Evolutionary conservation across 2,329 filamentous ascomycete species (phyloP).

Genomic region (Aspergillus pseudotamarii): DNA sequence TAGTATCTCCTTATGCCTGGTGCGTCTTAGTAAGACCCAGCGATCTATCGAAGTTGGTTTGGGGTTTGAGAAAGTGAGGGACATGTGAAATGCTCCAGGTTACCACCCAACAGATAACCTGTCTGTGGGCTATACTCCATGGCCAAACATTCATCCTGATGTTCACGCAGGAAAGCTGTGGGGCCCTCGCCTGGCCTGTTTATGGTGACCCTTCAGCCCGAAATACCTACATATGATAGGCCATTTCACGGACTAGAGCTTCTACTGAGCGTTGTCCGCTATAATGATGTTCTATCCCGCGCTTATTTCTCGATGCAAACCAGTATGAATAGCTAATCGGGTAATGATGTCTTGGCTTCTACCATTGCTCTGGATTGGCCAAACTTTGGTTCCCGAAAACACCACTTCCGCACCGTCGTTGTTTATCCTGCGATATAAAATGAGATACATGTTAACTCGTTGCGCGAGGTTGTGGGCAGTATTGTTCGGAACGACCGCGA

Average conservation of each 20-base stretch:
- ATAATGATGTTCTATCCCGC: constrained; percentile 1
- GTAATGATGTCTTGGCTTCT: constrained; percentile 7
- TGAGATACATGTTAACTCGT: constrained; percentile 5
- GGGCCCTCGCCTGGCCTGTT: constrained; percentile 6
- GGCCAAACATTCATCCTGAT: constrained; percentile 1
- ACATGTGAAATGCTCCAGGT: constrained; percentile 3
- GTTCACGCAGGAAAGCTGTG: neutral
- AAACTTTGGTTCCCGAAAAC: constrained; percentile 11
- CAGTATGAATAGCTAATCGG: neutral
- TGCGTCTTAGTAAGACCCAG: constrained; percentile 3
- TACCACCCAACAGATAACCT: neutral
- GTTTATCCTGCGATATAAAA: constrained; percentile 2
- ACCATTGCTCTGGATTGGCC: neutral
- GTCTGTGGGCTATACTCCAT: constrained; percentile 7
- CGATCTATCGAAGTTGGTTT: constrained; percentile 7
- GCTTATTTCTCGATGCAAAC: neutral
- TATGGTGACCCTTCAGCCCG: constrained; percentile 2
- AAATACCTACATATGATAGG: constrained; percentile 6
- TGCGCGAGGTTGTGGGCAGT: constrained; percentile 7
- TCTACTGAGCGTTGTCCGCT: neutral
- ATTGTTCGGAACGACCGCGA: constrained; percentile 11
- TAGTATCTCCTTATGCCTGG: neutral
- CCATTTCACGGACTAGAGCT: constrained; percentile 2
- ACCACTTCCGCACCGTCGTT: neutral
- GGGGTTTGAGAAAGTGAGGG: neutral